phyloP scores from a whole-genome alignment of 768 basidiomycete genomes.

The Pleurotus platypus region DNA sequence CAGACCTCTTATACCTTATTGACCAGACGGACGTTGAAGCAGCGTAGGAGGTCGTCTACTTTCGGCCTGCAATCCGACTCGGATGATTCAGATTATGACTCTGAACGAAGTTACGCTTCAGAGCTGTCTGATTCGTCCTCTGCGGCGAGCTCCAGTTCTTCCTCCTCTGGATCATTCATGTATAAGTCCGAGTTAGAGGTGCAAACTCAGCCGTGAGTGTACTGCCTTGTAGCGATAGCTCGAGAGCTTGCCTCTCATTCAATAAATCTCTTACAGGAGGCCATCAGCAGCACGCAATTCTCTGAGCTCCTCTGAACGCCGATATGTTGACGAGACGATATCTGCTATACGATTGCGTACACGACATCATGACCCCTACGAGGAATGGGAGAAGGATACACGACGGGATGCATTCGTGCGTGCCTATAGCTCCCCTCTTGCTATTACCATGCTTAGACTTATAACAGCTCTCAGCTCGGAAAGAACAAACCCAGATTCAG shows the following conservation, averaged over 20 bases:
- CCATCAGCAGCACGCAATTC: constrained; percentile 23
- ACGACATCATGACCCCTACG: constrained; percentile 52
- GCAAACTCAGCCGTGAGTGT: constrained; percentile 30
- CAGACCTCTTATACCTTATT: background rate
- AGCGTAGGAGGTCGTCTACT: constrained; percentile 39
- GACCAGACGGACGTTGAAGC: constrained; percentile 7
- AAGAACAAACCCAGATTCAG: constrained; percentile 31
- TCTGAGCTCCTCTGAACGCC: constrained; percentile 35
- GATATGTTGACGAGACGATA: constrained; percentile 44
- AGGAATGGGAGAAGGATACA: constrained; percentile 53
- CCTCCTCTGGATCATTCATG: constrained; percentile 33
- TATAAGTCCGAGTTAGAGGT: constrained; percentile 42
- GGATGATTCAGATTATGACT: constrained; percentile 39
- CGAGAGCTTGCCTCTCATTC: background rate
- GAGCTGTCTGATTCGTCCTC: constrained; percentile 19
- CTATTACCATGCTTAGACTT: background rate
- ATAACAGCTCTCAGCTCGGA: constrained; percentile 40
- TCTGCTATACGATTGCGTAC: constrained; percentile 49
- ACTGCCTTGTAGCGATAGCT: constrained; percentile 6
- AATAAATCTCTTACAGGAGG: background rate
- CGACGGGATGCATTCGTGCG: constrained; percentile 50
- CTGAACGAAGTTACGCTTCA: constrained; percentile 23
- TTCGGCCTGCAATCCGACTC: constrained; percentile 45
- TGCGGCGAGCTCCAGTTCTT: constrained; percentile 15
- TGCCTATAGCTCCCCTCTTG: constrained; percentile 1